Base-by-base conservation (phyloP, 495 filamentous ascomycete genomes). In the Aeminium ludgeri region DNA sequence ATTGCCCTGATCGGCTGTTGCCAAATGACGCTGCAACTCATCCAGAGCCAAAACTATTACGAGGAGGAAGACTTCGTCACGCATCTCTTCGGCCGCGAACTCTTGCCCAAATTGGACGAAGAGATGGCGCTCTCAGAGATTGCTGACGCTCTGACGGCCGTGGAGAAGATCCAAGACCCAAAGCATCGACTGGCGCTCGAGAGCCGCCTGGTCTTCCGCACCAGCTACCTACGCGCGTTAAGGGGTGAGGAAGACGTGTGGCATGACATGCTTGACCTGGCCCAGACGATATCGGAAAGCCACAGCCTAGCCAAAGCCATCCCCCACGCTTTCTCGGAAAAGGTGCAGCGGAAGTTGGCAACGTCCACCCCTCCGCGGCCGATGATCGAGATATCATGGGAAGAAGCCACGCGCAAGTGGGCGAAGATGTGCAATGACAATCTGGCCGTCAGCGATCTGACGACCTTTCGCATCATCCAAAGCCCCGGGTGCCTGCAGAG, bases 61-160 rank as follows among this genome's bases (percentile, higher is more conserved):
- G 89, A 97, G 81, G 89, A 97, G 62, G 89, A 97, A 60, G 89
- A 97, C 52, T 95, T 96, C 49, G 80, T 86, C 17, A 82, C 81
- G 3, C 84, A 91, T 55, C 73, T 86, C 0, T 96, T 87, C 56
- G 78, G 84, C 46, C 72, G 86, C 20, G 69, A 67, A 31, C 67
- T 99, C 0, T 61, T 96, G 20, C 70, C 76, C 28, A 57, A 67
- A 4, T 66, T 86, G 29, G 66, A 74, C 23, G 51, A 58, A 25
- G 23, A 25, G 23, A 25, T 25, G 23, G 23, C 23, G 23, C 23
- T 25, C 31, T 33, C 23, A 8, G 23, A 8, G 4, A 25, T 25
- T 4, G 23, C 23, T 8, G 23, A 25, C 23, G 23, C 23, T 25
- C 23, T 25, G 23, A 4, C 23, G 4, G 23, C 23, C 23, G 23